Base-by-base conservation (phyloP, 805 yeast species). In the Teunomyces barrocoloradensis region DNA sequence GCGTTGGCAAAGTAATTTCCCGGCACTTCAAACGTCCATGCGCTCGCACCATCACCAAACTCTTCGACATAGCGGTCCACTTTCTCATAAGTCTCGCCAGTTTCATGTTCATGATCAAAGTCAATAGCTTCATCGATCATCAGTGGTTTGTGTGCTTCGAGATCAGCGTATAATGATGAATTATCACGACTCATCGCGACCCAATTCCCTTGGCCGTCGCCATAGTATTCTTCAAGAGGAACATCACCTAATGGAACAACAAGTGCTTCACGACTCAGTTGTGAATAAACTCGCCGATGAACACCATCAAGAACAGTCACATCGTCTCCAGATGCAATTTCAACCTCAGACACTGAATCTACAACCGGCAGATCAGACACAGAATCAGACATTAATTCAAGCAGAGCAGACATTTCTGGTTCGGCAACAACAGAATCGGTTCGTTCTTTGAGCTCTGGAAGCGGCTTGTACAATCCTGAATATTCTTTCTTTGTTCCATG, bases 121-220 rank as follows among this genome's bases (percentile, higher is more conserved):
- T 33, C 35, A 6, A 29, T 42, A 13, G 37, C 42, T 6, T 45
- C 43, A 21, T 34, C 45, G 4, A 25, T 33, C 3, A 30, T 28
- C 5, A 21, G 11, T 29, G 45, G 58, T 36, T 58, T 25, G 10
- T 25, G 54, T 48, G 62, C 53, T 13, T 51, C 52, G 6, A 64
- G 35, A 38, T 64, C 63, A 5, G 52, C 52, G 21, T 56, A 55
- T 17, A 65, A 55, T 7, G 64, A 55, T 11, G 60, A 56, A 30
- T 59, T 60, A 12, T 66, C 71, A 18, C 63, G 48, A 4, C 60
- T 43, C 15, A 68, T 53, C 4, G 53, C 29, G 1, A 51, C 47
- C 66, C 66, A 62, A 43, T 62, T 62, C 6, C 55, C 50, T 33
- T 54, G 54, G 1, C 58, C 59, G 35, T 60, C 65, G 12, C 38